Percentiles rank a stretch among this genome's conserved stretches.
These are phyloP conservation scores for Barnettozyma sucrosica DNA, from an alignment of 805 yeast genomes.

Conservation along the genomic window DNA sequence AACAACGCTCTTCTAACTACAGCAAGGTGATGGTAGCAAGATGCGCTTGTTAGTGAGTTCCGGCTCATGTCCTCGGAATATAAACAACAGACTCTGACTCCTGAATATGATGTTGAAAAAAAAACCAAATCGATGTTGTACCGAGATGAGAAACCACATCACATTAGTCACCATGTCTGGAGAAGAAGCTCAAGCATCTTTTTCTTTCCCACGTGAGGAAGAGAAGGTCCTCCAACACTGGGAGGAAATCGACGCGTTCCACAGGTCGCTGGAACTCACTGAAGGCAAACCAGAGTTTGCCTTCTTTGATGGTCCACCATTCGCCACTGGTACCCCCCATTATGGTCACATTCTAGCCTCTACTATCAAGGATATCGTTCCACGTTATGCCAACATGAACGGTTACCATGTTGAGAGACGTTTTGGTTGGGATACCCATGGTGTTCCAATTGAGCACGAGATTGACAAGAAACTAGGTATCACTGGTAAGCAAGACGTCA, in stretches of 20 bases:
- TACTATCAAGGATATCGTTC: constrained; percentile 94
- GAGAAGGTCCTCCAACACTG: constrained; percentile 74
- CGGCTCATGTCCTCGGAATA: not conserved
- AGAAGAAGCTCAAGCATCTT: constrained; percentile 29
- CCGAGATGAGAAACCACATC: not conserved
- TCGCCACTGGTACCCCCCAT: constrained; percentile 99
- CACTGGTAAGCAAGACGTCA: constrained; percentile 89
- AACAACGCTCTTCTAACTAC: no score
- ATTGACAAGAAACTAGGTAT: constrained; percentile 96
- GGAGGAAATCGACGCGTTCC: constrained; percentile 94
- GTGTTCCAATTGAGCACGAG: constrained; percentile 97
- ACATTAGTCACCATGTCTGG: constrained; percentile 28
- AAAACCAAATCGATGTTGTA: not conserved
- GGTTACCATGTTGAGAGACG: constrained; percentile 95
- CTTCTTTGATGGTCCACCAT: constrained; percentile 98
- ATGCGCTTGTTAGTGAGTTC: not conserved
- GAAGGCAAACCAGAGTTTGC: constrained; percentile 84
- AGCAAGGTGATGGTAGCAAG: no score
- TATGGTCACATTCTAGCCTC: constrained; percentile 97
- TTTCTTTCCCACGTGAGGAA: constrained; percentile 86
- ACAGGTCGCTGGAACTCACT: constrained; percentile 73
- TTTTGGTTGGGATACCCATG: constrained; percentile 99
- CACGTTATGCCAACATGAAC: constrained; percentile 96
- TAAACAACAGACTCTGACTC: not conserved
- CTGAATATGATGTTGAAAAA: not conserved